phyloP scores from a whole-genome alignment of 345 rosid species.

The Populus euphratica region DNA sequence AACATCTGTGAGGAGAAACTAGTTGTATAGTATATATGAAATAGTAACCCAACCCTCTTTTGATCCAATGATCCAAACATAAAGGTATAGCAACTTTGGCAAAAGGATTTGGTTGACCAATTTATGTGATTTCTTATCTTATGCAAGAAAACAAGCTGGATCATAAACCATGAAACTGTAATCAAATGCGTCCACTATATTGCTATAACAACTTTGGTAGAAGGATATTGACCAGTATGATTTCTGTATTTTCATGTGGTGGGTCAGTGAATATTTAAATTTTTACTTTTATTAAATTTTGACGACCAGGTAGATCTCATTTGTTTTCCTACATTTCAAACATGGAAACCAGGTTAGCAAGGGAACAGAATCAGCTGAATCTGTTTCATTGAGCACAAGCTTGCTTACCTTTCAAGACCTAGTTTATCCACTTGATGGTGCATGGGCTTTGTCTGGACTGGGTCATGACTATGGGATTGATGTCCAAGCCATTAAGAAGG shows the following conservation, averaged over 20 bases:
- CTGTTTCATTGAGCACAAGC: constrained; percentile 23
- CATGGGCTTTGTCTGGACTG: constrained; percentile 26
- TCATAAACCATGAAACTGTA: not conserved
- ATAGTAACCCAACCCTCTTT: not conserved
- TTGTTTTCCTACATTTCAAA: constrained; percentile 2
- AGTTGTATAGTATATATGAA: not conserved
- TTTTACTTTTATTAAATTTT: not conserved
- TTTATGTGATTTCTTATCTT: not conserved
- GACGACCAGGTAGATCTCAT: not conserved
- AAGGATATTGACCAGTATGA: not conserved
- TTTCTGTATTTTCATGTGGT: not conserved
- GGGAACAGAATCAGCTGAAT: constrained; percentile 45
- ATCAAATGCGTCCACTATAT: not conserved
- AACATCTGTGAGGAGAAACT: not conserved
- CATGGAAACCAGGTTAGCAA: constrained; percentile 36
- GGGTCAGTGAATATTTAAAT: not conserved
- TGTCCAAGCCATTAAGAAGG: constrained; percentile 18
- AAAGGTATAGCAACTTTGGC: not conserved
- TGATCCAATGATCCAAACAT: not conserved
- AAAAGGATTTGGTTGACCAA: not conserved
- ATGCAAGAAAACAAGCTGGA: not conserved
- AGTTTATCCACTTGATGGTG: constrained; percentile 21
- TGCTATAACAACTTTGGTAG: not conserved
- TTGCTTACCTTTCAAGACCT: constrained; percentile 29
- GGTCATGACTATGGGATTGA: constrained; percentile 27